These are phyloP conservation scores for Paecilomyces sp. DNA, from an alignment of 2,329 filamentous ascomycete genomes.

Conservation along the genomic window DNA sequence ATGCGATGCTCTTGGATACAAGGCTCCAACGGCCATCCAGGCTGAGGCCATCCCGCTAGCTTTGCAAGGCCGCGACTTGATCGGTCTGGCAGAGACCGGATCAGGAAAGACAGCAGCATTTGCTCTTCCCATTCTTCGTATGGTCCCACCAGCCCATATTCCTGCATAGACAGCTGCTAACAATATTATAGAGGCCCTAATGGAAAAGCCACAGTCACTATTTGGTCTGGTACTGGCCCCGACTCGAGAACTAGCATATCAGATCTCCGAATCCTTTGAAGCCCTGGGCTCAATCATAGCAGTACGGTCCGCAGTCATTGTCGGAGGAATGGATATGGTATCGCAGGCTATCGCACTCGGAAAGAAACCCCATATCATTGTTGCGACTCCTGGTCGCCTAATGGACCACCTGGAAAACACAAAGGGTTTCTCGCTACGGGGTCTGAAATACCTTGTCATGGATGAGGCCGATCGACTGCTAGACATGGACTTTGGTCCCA, in stretches of 20 bases:
- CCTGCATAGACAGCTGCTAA: neutral
- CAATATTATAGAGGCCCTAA: conserved; percentile 48
- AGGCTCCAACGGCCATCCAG: conserved; percentile 82
- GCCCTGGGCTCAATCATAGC: conserved; percentile 79
- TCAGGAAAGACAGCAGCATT: conserved; percentile 96
- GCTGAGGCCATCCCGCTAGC: conserved; percentile 74
- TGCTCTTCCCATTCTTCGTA: conserved; percentile 81
- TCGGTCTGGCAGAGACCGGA: conserved; percentile 90
- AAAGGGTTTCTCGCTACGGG: conserved; percentile 81
- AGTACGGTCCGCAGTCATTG: conserved; percentile 77
- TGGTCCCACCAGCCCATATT: neutral
- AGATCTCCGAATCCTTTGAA: conserved; percentile 84
- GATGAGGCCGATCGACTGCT: conserved; percentile 89
- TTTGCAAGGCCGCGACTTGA: conserved; percentile 74
- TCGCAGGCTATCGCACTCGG: conserved; percentile 81
- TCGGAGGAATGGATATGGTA: conserved; percentile 95
- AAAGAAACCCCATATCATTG: conserved; percentile 92
- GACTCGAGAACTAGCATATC: conserved; percentile 85
- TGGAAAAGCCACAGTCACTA: conserved; percentile 77
- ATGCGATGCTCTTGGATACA: conserved; percentile 75
- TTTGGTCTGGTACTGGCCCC: conserved; percentile 89
- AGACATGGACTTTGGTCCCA: conserved; percentile 89
- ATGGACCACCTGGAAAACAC: conserved; percentile 94
- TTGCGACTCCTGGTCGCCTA: conserved; percentile 82
- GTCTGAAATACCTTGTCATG: conserved; percentile 84